Evolutionary conservation across 208 protist species (phyloP), one percentile per base, ranked within the genome.

Genomic region (Phytomonas sp.): DNA sequence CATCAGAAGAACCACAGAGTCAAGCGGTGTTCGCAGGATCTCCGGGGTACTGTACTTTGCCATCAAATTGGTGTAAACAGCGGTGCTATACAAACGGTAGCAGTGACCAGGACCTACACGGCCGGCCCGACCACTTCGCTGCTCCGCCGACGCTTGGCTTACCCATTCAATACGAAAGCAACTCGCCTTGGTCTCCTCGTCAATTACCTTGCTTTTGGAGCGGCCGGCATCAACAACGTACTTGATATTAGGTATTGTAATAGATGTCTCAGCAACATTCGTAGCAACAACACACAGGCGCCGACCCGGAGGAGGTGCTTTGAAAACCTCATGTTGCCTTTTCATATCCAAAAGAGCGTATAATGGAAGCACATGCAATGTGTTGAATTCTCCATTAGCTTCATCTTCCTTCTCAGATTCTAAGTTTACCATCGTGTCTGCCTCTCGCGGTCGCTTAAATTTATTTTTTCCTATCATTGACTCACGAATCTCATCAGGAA

Each of bases 221-320:
- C 98, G 93, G 20, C 98, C 98, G 29, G 97, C 87, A 78, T 99
- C 98, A 13, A 99, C 97, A 32, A 99, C 98, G 84, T 99, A 99
- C 56, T 85, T 78, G 72, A 99, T 98, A 68, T 97, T 96, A 26
- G 98, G 98, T 67, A 99, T 99, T 0, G 99, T 99, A 29, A 99
- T 84, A 62, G 98, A 99, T 4, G 99, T 99, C 82, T 99, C 99
- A n/a, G 99, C 99, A 1, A 99, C 93, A 84, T 99, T 99, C 36
- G 99, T 99, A 29, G 99, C 94, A 13, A 99, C 88, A 36, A 99
- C 97, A 68, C 98, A 95, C 37, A 99, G 85, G 31, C 99, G 91
- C 33, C 78, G 89, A 15, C 93, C 94, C 9, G 68, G 63, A 15
- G 96, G 96, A 37, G 96, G 85, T 0, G 74, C 69, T 72, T 96